Evolutionary conservation across 176 grass and related monocot species (phyloP), one percentile per base, ranked within the genome.

Genomic region (Luzula sylvatica): DNA sequence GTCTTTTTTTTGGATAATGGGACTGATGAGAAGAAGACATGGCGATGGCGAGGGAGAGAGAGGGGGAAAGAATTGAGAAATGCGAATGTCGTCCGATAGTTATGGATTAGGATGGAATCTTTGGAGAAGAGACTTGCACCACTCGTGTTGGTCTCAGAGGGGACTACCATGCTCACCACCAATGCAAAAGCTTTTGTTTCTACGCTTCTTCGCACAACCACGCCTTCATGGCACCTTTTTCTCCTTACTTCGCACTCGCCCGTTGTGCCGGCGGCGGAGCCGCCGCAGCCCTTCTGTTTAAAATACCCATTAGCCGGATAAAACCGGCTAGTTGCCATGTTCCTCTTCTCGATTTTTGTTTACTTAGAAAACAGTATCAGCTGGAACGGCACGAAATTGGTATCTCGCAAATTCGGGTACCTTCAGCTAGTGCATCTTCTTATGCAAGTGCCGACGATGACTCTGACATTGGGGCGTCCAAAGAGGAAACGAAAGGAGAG

Each of bases 91-190:
- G 29, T 71, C 58, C 38, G 69, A 2, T 67, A 26, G 50, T 71
- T 87, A 46, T 79, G 61, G 80, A 95, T 95, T 58, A 85, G 80
- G 77, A 61, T 38, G 62, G 83, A 88, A 84, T 94, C 83, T 72
- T 45, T 20, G 1, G 9, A 49, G 43, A 18, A 67, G 74, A 50
- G 47, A 66, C 67, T 58, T 44, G 2, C 67, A 73, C 89, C 83
- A 95, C 77, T 64, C 78, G 42, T 79, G 32, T 69, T 73, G 56
- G 1, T 62, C 71, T 19, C 50, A 72, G 60, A 30, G 7, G 42
- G 41, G 42, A 58, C 70, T 72, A n/a, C n/a, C 50, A 56, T 58
- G 39, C 71, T 46, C 28, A 38, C 65, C 42, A 68, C 52, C 50
- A 53, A 76, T 54, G 12, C 50, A 65, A 83, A 40, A 75, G 15